A percentile compares a stretch with the other conserved stretches of the same genome.
Evolutionary conservation across 495 filamentous ascomycete species (phyloP).

Genomic region (Usnea hakonensis): DNA sequence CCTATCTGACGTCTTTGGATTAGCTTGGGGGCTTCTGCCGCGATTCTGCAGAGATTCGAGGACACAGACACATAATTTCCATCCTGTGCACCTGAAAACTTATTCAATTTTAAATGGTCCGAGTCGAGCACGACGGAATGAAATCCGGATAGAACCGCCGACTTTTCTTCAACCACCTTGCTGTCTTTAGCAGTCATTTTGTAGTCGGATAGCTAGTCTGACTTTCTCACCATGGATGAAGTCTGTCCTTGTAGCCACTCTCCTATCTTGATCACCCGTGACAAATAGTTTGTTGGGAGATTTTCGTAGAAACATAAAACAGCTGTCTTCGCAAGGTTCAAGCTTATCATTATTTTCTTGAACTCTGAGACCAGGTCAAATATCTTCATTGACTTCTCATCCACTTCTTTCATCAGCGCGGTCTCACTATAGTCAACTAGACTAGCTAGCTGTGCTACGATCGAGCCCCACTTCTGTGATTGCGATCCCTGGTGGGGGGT

Average conservation of each 20-base stretch:
- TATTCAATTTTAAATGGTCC: neutral
- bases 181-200: neutral
- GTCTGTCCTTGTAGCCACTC: neutral
- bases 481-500: neutral
- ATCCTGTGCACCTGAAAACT: neutral
- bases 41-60: neutral
- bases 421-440: neutral
- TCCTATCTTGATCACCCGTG: neutral
- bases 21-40: neutral
- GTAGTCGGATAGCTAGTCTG: neutral
- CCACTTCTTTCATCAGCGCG: neutral
- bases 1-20: neutral
- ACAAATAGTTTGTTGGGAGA: neutral
- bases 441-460: neutral
- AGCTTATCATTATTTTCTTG: neutral
- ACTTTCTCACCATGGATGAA: neutral
- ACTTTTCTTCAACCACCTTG: neutral
- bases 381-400: neutral
- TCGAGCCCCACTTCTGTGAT: slow-evolving; percentile 1
- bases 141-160: neutral
- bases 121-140: neutral
- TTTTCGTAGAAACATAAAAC: neutral
- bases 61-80: neutral
- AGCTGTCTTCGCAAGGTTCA: neutral
- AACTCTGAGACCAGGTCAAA: neutral